Conservation (phyloP, 2,329 filamentous ascomycete genomes). For the Talaromyces atroroseus region DNA sequence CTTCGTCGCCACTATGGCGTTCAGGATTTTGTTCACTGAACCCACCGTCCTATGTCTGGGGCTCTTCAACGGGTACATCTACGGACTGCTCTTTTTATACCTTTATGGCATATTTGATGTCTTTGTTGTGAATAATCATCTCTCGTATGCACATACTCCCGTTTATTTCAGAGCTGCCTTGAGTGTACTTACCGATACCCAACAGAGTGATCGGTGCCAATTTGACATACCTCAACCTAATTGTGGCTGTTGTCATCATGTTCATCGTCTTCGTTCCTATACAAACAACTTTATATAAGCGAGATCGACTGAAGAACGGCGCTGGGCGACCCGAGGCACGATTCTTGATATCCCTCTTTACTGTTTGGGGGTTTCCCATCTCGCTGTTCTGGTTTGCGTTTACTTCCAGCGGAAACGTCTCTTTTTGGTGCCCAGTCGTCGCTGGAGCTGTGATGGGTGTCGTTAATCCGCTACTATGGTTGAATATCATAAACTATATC, state of each 20-base stretch:
- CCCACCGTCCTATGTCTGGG: conserved; percentile 38
- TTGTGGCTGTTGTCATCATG: conserved; percentile 26
- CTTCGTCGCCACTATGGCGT: conserved; percentile 40
- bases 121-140: conserved; percentile 38
- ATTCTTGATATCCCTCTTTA: conserved; percentile 38
- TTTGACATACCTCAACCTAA: conserved; percentile 8
- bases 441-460: conserved; percentile 38
- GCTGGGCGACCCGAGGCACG: conserved; percentile 37
- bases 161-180: neutral
- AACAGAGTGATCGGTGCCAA: conserved; percentile 39
- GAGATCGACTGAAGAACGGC: conserved; percentile 33
- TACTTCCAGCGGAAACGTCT: conserved; percentile 35
- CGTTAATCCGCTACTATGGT: conserved; percentile 40
- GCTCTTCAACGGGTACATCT: conserved; percentile 41
- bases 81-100: conserved; percentile 40
- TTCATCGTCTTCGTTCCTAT: conserved; percentile 41
- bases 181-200: conserved; percentile 26
- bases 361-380: conserved; percentile 40
- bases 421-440: conserved; percentile 39
- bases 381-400: conserved; percentile 42
- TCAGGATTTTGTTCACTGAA: conserved; percentile 40
- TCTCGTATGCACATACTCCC: conserved; percentile 36
- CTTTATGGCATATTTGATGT: conserved; percentile 42
- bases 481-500: conserved; percentile 42
- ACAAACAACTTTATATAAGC: conserved; percentile 38